Percentiles rank a stretch among this genome's conserved stretches.
phyloP scores from a whole-genome alignment of 805 yeast species.

The Henningerozyma blattae region DNA sequence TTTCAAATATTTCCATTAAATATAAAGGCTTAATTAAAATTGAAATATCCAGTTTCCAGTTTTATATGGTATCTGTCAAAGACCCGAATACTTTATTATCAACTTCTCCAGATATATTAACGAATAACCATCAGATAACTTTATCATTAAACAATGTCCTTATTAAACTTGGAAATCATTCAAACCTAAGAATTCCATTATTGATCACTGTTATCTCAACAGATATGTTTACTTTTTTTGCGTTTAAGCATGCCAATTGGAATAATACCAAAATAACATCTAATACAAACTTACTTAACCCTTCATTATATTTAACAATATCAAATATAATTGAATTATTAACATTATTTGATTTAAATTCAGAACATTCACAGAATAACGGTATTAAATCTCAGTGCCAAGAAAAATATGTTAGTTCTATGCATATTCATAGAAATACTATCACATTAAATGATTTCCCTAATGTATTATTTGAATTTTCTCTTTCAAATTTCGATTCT shows the following conservation, averaged over 20 bases:
- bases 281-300: conserved; percentile 19
- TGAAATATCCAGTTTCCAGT: conserved; percentile 17
- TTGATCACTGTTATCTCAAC: conserved; percentile 18
- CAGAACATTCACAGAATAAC: background rate
- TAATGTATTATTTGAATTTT: conserved; percentile 12
- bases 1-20: conserved; percentile 17
- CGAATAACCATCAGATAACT: conserved; percentile 17
- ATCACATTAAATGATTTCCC: conserved; percentile 7
- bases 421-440: background rate
- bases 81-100: conserved; percentile 8
- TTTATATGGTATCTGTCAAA: conserved; percentile 15
- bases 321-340: conserved; percentile 8
- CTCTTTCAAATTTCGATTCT: conserved; percentile 16
- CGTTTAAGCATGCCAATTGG: conserved; percentile 6
- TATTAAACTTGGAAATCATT: conserved; percentile 9
- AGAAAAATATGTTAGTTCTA: background rate
- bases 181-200: conserved; percentile 19
- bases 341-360: background rate
- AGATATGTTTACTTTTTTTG: conserved; percentile 14
- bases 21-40: conserved; percentile 8
- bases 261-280: conserved; percentile 11
- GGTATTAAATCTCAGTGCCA: background rate
- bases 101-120: background rate
- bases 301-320: conserved; percentile 17
- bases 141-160: conserved; percentile 17